Evolutionary conservation across 768 basidiomycete species (phyloP).

Genomic region (Galerina marginata): DNA sequence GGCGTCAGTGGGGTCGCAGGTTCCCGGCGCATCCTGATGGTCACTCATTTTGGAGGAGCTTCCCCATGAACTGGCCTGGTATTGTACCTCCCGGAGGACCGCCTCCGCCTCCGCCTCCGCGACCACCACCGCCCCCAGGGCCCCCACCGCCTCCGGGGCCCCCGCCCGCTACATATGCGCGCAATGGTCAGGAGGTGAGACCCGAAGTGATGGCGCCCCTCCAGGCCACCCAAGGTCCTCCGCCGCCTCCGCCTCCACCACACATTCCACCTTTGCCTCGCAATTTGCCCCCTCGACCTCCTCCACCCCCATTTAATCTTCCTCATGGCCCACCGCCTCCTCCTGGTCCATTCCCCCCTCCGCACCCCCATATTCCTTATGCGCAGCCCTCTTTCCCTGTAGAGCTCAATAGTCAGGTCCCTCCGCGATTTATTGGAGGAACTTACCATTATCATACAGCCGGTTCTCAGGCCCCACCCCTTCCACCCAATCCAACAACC

Average conservation of each 20-base stretch:
- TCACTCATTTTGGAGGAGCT: background rate
- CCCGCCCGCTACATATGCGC: background rate
- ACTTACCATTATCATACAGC: too few relatives aligned
- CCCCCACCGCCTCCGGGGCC: conserved; percentile 6
- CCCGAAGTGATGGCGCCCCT: background rate
- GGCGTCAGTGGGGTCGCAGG: conserved; percentile 12
- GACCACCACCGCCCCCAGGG: conserved; percentile 9
- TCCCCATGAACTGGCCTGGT: conserved; percentile 5
- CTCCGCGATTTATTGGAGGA: too few relatives aligned
- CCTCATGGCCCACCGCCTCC: background rate
- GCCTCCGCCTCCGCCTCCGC: conserved; percentile 3
- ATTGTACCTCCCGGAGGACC: conserved; percentile 9
- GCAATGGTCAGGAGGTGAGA: background rate
- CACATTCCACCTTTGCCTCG: conserved; percentile 16
- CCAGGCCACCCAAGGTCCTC: conserved; percentile 17
- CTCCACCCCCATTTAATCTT: conserved; percentile 17
- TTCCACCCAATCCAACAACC: background rate
- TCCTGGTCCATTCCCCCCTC: background rate
- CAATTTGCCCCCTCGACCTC: conserved; percentile 26
- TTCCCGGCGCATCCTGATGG: conserved; percentile 10
- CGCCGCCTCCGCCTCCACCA: conserved; percentile 17
- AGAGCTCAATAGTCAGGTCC: background rate
- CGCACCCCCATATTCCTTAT: background rate
- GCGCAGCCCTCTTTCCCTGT: background rate
- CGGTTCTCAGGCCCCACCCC: too few relatives aligned